Base-by-base conservation (phyloP, 2,329 filamentous ascomycete genomes). In the Calonectria leucothoes region DNA sequence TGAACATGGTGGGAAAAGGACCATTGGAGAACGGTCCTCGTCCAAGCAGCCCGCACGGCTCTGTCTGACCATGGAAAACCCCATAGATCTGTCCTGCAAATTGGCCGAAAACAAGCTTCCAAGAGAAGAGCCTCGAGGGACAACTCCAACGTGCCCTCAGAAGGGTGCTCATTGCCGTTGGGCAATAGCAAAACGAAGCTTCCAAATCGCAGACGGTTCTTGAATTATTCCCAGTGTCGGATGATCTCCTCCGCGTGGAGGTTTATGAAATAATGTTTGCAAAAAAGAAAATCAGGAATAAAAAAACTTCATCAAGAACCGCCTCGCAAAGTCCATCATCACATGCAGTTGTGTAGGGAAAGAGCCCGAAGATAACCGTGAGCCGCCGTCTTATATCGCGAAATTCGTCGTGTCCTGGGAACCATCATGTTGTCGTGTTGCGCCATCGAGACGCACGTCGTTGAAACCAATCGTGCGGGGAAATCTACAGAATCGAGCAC, bases 401-500 rank as follows among this genome's bases (percentile, higher is more conserved):
- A 74, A 78, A 77, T 68, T 76, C 70, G 61, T 73, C 71, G 66
- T 78, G 61, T 78, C 74, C 77, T 75, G 77, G 66, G 75, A 78
- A 69, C 69, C 71, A 73, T 79, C 66, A 68, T 78, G 66, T 61
- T 52, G 69, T 80, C 79, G 63, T 80, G 70, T 71, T 69, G 74
- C 77, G 75, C 69, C 77, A 25, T 79, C 69, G 66, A 77, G 75
- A 77, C 77, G 78, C 76, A 61, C 70, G 69, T 77, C 70, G 66
- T 78, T 65, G 74, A 74, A 75, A 75, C 71, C 75, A 73, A 73
- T 51, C 70, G 71, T 72, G 67, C 68, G 48, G 69, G 71, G 68
- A 67, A 69, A 76, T 83, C 85, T 90, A 95, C 84, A 95, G 88
- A 81, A 95, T 92, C 59, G 89, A 89, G 87, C 93, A 94, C 87